Evolutionary conservation across 2,329 filamentous ascomycete species (phyloP), one percentile per base, ranked within the genome.

Genomic region (Escovopsis weberi): DNA sequence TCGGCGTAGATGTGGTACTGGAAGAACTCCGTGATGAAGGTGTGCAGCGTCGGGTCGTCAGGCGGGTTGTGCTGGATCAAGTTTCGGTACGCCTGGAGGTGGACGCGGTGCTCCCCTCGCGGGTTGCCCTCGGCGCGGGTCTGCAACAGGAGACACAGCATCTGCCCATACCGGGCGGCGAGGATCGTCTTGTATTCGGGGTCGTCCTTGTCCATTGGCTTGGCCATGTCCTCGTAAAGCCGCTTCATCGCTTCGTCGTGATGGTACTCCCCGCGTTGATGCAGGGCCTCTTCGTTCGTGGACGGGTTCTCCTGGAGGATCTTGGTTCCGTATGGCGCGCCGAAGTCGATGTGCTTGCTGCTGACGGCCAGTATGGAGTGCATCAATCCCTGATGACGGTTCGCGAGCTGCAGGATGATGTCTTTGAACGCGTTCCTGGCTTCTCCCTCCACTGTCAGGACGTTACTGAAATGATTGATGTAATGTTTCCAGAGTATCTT

Each of bases 281-380:
- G 61, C 4, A 80, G 57, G 0, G 65, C 63, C 26, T 68, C 58
- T 4, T 62, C 55, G 35, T 58, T 68, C 9, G 73, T 67, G 33
- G 62, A 61, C 3, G 69, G 64, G 47, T 71, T 66, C 19, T 70
- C 65, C 32, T 60, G 60, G 6, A 80, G 59, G 4, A 78, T 54
- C 38, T 72, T 74, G 44, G 58, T 50, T 10, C 73, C 75, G 42
- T 78, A 75, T 0, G 73, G 68, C 0, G 74, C 72, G 4, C 70
- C 66, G 47, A 70, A 70, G 57, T 80, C 73, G 43, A 80, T 72
- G 53, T 94, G 86, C 46, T 80, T 86, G 51, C 84, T 84, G 33
- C 86, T 84, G 8, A 94, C 69, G 37, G 84, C 86, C 42, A 94
- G 71, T 40, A 94, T 77, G 10, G 86, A 91, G 58, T 94, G 87